A percentile compares a stretch with the other conserved stretches of the same genome.
Evolutionary conservation across 1,139 yeast species (phyloP).

Genomic region (Taphrina populina): DNA sequence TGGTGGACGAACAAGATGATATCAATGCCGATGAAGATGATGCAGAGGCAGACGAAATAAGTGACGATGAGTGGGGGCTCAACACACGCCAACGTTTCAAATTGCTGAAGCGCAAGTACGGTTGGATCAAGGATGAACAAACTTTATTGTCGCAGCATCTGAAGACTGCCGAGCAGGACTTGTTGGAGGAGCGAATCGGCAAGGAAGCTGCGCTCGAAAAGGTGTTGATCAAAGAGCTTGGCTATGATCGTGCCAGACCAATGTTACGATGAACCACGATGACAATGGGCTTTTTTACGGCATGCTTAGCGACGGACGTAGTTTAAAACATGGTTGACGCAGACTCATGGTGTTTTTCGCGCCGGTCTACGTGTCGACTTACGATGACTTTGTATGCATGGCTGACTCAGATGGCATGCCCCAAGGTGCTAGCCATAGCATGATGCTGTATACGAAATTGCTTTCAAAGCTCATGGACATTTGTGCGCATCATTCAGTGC

Average conservation of each 20-base stretch:
- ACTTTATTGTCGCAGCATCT: conserved; percentile 52
- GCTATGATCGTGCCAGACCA: conserved; percentile 33
- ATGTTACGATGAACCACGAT: background rate
- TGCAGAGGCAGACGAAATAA: conserved; percentile 35
- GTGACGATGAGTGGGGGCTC: conserved; percentile 41
- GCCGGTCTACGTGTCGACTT: no score
- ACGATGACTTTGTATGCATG: no score
- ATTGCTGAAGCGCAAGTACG: conserved; percentile 46
- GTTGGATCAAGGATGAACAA: conserved; percentile 56
- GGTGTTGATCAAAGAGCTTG: conserved; percentile 46
- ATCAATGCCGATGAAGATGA: conserved; percentile 37
- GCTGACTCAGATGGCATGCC: no score
- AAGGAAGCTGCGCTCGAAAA: conserved; percentile 62
- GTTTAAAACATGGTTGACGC: no score
- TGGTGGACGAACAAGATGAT: conserved; percentile 12
- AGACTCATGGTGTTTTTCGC: no score
- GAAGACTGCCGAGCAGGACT: conserved; percentile 46
- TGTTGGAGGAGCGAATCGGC: conserved; percentile 54
- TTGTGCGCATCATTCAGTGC: no score
- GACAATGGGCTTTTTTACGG: no score
- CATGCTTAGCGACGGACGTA: no score
- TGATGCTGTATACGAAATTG: no score
- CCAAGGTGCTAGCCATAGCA: no score
- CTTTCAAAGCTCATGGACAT: no score
- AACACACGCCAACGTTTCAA: conserved; percentile 39